These are phyloP conservation scores for Hirschioporus abietinus DNA, from an alignment of 768 basidiomycete genomes.

Conservation along the genomic window DNA sequence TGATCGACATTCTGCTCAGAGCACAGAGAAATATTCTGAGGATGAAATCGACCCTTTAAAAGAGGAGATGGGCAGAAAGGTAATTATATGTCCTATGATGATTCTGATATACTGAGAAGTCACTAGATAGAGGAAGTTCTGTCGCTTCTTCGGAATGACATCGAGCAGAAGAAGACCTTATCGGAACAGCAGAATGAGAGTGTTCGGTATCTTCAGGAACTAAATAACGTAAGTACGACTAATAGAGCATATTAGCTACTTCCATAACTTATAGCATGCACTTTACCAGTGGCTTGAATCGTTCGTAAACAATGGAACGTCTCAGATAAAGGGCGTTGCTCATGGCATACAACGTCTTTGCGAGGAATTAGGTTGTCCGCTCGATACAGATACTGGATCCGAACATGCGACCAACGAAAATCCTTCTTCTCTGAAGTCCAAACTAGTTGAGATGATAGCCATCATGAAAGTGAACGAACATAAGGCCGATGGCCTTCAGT, in stretches of 20 bases:
- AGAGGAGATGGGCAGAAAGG: constrained; percentile 14
- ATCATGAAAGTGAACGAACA: constrained; percentile 27
- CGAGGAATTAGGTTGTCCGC: constrained; percentile 39
- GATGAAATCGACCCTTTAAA: not conserved
- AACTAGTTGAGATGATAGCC: constrained; percentile 29
- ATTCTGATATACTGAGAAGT: constrained; percentile 5
- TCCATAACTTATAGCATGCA: constrained; percentile 6
- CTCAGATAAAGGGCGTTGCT: constrained; percentile 61
- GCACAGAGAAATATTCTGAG: too few relatives aligned
- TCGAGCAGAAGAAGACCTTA: constrained; percentile 41
- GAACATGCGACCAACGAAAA: constrained; percentile 12
- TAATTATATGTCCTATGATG: constrained; percentile 12
- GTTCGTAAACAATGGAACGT: constrained; percentile 73
- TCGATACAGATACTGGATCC: constrained; percentile 8
- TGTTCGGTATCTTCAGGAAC: constrained; percentile 71
- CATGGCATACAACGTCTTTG: constrained; percentile 57
- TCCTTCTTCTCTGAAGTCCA: constrained; percentile 27
- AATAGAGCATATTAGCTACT: too few relatives aligned
- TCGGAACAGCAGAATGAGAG: constrained; percentile 68
- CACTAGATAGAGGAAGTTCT: constrained; percentile 40
- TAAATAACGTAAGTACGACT: constrained; percentile 50
- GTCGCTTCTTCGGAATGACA: constrained; percentile 41
- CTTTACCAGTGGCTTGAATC: constrained; percentile 70
- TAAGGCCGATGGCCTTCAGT: constrained; percentile 25
- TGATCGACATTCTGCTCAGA: constrained; percentile 9